phyloP scores from a whole-genome alignment of 345 rosid species.

The Hevea brasiliensis region DNA sequence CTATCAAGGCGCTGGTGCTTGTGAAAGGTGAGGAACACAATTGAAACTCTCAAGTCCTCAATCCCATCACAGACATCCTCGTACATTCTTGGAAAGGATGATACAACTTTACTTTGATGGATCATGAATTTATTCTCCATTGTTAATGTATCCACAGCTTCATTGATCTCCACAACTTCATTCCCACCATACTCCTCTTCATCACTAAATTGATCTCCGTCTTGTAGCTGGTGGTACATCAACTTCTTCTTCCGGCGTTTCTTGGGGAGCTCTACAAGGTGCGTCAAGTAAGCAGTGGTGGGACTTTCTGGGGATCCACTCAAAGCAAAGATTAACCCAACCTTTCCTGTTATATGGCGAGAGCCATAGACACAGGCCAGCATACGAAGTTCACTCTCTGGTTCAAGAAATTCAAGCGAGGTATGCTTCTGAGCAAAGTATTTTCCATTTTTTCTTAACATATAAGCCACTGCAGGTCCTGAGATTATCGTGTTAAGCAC shows the following conservation, averaged over 20 bases:
- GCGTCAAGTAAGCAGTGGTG: conserved; percentile 58
- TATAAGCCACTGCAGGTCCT: conserved; percentile 46
- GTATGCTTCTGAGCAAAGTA: conserved; percentile 42
- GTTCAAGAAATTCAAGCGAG: conserved; percentile 46
- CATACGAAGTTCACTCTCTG: conserved; percentile 61
- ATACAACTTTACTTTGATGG: conserved; percentile 61
- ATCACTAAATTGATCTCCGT: conserved; percentile 51
- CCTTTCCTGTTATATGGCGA: conserved; percentile 63
- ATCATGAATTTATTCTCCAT: conserved; percentile 46
- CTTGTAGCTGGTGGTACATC: conserved; percentile 68
- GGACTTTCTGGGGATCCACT: conserved; percentile 43
- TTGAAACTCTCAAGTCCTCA: conserved; percentile 69
- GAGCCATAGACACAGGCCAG: conserved; percentile 67
- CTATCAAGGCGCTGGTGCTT: conserved; percentile 87
- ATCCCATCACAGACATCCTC: conserved; percentile 68
- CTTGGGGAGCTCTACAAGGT: conserved; percentile 74
- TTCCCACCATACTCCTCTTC: conserved; percentile 81
- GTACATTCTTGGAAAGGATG: conserved; percentile 47
- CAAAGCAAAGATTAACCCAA: conserved; percentile 55
- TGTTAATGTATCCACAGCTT: conserved; percentile 57
- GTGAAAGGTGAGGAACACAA: conserved; percentile 76
- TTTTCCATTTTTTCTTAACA: conserved; percentile 42
- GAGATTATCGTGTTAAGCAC: conserved; percentile 59
- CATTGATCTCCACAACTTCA: conserved; percentile 74
- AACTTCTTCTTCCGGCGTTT: conserved; percentile 40